Evolutionary conservation across 257 asterid species (phyloP).

Genomic region (Solanum phureja): DNA sequence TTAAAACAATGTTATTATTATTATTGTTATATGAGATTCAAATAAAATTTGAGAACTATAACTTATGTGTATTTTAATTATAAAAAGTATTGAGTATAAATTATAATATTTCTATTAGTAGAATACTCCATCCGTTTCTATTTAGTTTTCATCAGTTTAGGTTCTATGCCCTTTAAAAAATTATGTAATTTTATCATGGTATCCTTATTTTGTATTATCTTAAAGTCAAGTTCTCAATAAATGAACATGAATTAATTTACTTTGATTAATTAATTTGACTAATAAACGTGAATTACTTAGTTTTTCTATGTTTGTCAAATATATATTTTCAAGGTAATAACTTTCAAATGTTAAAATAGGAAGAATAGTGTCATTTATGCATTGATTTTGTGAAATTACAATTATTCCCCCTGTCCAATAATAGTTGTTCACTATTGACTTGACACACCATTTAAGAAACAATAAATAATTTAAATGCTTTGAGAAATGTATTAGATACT

Average conservation of each 20-base stretch:
- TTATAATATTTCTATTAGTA: background rate
- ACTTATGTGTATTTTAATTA: background rate
- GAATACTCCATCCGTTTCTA: too few relatives aligned
- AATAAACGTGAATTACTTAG: too few relatives aligned
- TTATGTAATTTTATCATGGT: too few relatives aligned
- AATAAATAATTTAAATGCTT: too few relatives aligned
- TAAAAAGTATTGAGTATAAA: background rate
- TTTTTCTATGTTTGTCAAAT: background rate
- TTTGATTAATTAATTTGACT: too few relatives aligned
- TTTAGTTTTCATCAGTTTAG: too few relatives aligned
- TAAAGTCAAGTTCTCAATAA: background rate
- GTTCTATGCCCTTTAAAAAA: too few relatives aligned
- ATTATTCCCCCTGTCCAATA: fast-evolving
- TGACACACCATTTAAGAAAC: background rate
- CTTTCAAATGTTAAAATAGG: background rate
- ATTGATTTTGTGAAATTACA: background rate
- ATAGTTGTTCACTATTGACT: too few relatives aligned
- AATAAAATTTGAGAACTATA: background rate
- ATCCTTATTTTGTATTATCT: too few relatives aligned
- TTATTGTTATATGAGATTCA: background rate
- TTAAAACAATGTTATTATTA: background rate
- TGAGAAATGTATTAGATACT: too few relatives aligned
- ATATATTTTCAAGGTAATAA: too few relatives aligned
- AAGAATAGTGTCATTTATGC: too few relatives aligned
- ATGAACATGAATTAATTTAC: background rate